Conservation (phyloP, 176 grass and related monocot species). For the Secale cereale region DNA sequence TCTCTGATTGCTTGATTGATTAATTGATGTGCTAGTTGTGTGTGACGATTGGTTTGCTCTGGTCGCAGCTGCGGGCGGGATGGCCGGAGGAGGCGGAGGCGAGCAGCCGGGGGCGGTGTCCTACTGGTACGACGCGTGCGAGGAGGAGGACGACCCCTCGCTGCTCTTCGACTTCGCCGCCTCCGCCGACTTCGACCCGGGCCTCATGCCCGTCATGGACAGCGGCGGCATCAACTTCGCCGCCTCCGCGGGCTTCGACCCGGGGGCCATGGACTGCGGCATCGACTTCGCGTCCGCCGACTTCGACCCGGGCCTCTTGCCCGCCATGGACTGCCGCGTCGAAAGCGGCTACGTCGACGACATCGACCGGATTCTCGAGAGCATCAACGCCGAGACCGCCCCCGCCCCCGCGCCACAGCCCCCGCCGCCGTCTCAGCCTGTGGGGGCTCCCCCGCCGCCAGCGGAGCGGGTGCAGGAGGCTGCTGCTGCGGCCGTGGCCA, state of each 20-base stretch:
- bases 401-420: neutral
- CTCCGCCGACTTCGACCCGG: no score
- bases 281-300: constrained; percentile 67
- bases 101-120: constrained; percentile 37
- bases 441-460: neutral
- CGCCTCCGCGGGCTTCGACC: no score
- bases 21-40: neutral
- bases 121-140: constrained; percentile 95
- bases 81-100: constrained; percentile 33
- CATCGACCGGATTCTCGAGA: constrained; percentile 92
- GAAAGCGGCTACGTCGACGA: constrained; percentile 89
- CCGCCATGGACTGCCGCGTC: constrained; percentile 42
- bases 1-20: neutral
- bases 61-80: constrained; percentile 15
- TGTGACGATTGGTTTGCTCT: constrained; percentile 14
- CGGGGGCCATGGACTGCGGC: constrained; percentile 18
- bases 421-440: neutral
- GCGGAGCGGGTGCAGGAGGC: neutral
- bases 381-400: constrained; percentile 65
- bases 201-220: no score
- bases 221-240: no score
- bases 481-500: neutral
- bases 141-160: constrained; percentile 46
- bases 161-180: constrained; percentile 24
- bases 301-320: constrained; percentile 64